Conservation (phyloP, 1,139 yeast species). For the Pichia sp. region DNA sequence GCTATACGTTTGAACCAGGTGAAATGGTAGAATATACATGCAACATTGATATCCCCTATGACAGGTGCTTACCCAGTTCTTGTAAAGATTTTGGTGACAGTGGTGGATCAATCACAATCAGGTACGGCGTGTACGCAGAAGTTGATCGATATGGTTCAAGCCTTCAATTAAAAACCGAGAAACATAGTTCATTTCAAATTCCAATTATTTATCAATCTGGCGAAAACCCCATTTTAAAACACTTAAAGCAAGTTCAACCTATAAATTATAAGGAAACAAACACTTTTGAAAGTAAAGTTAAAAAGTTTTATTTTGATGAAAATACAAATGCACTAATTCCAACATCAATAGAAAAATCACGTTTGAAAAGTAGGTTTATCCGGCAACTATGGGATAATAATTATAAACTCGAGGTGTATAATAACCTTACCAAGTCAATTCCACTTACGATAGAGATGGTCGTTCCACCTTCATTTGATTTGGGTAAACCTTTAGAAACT, state of each 20-base stretch:
- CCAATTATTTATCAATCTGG: conserved; percentile 11
- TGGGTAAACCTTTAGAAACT: conserved; percentile 6
- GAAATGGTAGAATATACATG: conserved; percentile 2
- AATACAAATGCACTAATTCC: conserved; percentile 15
- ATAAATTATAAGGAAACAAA: neutral
- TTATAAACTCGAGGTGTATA: conserved; percentile 16
- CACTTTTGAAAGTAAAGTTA: conserved; percentile 16
- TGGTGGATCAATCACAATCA: conserved; percentile 4
- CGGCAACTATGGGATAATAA: conserved; percentile 20
- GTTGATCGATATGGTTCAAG: conserved; percentile 6
- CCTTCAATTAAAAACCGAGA: neutral
- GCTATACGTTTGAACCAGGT: conserved; percentile 3
- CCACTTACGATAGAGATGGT: conserved; percentile 2
- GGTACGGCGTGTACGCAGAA: conserved; percentile 9
- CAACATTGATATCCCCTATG: conserved; percentile 6
- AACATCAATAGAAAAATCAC: conserved; percentile 15
- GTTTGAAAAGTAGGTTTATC: conserved; percentile 19
- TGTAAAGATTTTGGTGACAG: conserved; percentile 5
- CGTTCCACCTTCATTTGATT: conserved; percentile 1
- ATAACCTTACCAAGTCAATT: conserved; percentile 9
- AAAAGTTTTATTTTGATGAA: conserved; percentile 16
- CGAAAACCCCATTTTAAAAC: neutral
- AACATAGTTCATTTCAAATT: neutral
- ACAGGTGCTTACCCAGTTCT: conserved; percentile 9
- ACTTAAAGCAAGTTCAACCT: neutral